Percentiles rank a stretch among this genome's conserved stretches.
phyloP scores from a whole-genome alignment of 495 filamentous ascomycete genomes.

The Daldinia concentrica region DNA sequence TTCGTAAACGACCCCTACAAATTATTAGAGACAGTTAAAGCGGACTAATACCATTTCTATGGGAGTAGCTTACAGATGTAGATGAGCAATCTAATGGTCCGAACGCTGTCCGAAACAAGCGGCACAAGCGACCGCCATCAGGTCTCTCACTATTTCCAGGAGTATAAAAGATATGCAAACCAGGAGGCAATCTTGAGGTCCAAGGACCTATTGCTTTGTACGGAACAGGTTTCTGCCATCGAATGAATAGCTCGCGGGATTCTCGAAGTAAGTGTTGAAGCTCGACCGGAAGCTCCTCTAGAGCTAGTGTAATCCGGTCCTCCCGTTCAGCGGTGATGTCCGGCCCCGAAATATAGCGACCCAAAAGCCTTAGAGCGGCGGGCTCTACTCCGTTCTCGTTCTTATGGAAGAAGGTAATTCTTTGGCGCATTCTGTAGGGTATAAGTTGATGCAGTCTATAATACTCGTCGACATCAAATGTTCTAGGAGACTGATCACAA shows the following conservation, averaged over 20 bases:
- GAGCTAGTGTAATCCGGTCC: slow-evolving; percentile 76
- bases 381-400: slow-evolving; percentile 69
- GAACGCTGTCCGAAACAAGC: slow-evolving; percentile 68
- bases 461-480: slow-evolving; percentile 26
- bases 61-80: slow-evolving; percentile 38
- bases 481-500: slow-evolving; percentile 34
- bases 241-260: slow-evolving; percentile 78
- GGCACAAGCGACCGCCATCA: slow-evolving; percentile 67
- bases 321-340: slow-evolving; percentile 76
- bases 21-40: slow-evolving; percentile 17
- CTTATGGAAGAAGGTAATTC: slow-evolving; percentile 81
- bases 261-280: slow-evolving; percentile 69
- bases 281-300: slow-evolving; percentile 78
- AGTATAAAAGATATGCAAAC: slow-evolving; percentile 84
- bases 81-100: slow-evolving; percentile 63
- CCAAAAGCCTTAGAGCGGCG: slow-evolving; percentile 62
- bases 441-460: slow-evolving; percentile 23
- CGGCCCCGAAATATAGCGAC: slow-evolving; percentile 60
- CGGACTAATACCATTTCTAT: slow-evolving; percentile 8
- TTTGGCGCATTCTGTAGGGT: slow-evolving; percentile 74
- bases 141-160: slow-evolving; percentile 54
- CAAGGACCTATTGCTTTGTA: slow-evolving; percentile 74
- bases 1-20: slow-evolving; percentile 72
- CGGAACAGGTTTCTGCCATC: slow-evolving; percentile 71
- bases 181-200: slow-evolving; percentile 75